phyloP scores from a whole-genome alignment of 306 rosid species.

The Hippophae rhamnoides region DNA sequence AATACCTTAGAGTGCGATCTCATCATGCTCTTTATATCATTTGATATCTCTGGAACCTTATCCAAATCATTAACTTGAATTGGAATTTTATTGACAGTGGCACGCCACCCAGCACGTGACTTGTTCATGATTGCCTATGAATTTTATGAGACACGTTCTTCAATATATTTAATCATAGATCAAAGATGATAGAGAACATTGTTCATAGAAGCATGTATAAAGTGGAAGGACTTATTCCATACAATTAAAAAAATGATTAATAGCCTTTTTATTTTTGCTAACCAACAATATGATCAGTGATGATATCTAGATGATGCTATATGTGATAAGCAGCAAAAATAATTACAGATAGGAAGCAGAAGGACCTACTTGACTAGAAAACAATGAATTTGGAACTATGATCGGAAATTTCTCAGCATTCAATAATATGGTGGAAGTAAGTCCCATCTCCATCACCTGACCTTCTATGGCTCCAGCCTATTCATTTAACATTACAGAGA shows the following conservation, averaged over 20 bases:
- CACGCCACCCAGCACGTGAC: conserved; percentile 82
- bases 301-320: no score
- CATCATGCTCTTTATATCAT: conserved; percentile 58
- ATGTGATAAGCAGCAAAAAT: conserved; percentile 8
- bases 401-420: conserved; percentile 86
- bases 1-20: conserved; percentile 56
- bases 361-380: conserved; percentile 68
- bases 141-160: conserved; percentile 4
- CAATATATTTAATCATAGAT: neutral
- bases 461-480: conserved; percentile 92
- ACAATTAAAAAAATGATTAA: no score
- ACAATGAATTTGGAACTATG: conserved; percentile 76
- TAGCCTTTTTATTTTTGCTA: no score
- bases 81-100: conserved; percentile 52
- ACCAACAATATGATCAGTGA: no score
- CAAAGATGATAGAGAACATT: neutral
- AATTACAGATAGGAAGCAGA: neutral
- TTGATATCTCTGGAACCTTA: conserved; percentile 53
- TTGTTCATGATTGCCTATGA: conserved; percentile 75
- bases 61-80: conserved; percentile 51
- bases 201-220: neutral
- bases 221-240: neutral
- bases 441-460: conserved; percentile 94
- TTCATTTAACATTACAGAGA: neutral
- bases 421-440: conserved; percentile 68